Percentiles rank a stretch among this genome's conserved stretches.
Conservation (phyloP, 1,284 basidiomycete species). For the Ustilago tritici region DNA sequence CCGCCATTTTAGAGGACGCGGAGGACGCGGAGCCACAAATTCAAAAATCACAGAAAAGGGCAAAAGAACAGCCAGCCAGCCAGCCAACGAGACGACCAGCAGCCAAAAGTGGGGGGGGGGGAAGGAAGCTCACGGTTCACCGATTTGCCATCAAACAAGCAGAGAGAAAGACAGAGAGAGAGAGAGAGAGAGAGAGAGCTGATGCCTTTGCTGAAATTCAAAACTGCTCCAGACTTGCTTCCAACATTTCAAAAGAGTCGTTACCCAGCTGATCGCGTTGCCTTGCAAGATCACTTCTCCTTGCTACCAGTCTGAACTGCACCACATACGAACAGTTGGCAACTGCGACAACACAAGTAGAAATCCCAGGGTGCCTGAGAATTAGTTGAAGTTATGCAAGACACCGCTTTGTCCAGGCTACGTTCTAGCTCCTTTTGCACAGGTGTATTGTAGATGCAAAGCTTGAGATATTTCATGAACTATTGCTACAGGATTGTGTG, state of each 20-base stretch:
- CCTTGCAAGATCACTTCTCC: not conserved
- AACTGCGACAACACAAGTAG: not conserved
- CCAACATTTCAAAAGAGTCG: no score
- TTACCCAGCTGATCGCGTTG: no score
- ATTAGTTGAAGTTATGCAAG: no score
- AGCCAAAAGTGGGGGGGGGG: not conserved
- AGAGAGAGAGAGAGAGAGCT: not conserved
- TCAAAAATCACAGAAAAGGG: not conserved
- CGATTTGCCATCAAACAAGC: not conserved
- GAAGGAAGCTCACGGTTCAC: conserved; percentile 1
- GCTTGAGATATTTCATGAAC: no score
- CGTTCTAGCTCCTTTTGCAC: no score
- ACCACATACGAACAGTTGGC: not conserved
- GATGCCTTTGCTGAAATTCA: not conserved
- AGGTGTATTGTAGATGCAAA: no score
- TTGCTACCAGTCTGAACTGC: no score
- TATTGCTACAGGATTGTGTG: no score
- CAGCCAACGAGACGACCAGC: not conserved
- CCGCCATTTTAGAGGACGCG: not conserved
- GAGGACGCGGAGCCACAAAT: conserved; percentile 12
- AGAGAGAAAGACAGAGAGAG: not conserved
- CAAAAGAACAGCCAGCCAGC: conserved; percentile 9
- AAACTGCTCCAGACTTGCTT: not conserved
- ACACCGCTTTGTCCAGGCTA: no score
- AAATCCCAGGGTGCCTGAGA: conserved; percentile 17